phyloP scores from a whole-genome alignment of 176 grass and related monocot species.

The Ampelocalamus luodianensis region DNA sequence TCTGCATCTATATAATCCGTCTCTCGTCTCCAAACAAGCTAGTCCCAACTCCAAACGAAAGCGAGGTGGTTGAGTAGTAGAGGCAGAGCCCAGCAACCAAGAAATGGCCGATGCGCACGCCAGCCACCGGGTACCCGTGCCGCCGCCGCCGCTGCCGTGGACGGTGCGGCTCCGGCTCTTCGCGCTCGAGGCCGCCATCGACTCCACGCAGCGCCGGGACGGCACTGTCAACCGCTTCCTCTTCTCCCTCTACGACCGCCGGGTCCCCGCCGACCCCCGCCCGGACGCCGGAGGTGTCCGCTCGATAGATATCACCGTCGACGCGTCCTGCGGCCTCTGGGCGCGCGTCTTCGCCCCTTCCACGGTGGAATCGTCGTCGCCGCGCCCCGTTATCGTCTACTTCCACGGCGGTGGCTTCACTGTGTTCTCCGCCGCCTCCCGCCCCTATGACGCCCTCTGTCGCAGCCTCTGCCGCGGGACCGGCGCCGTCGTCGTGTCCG shows the following conservation, averaged over 20 bases:
- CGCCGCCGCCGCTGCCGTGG: conserved; percentile 30
- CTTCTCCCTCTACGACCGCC: conserved; percentile 55
- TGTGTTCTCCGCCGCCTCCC: conserved; percentile 48
- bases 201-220: conserved; percentile 47
- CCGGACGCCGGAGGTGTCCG: conserved; percentile 45
- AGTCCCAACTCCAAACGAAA: too few relatives aligned
- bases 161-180: conserved; percentile 36
- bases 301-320: conserved; percentile 50
- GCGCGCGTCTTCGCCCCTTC: conserved; percentile 45
- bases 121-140: background rate
- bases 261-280: conserved; percentile 22
- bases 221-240: conserved; percentile 62
- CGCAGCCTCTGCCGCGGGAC: conserved; percentile 48
- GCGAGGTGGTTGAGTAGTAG: too few relatives aligned
- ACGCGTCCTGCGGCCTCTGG: conserved; percentile 42
- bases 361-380: background rate
- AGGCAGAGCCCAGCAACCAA: background rate
- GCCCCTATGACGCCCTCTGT: conserved; percentile 53
- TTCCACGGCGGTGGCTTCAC: conserved; percentile 80
- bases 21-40: too few relatives aligned
- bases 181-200: conserved; percentile 16
- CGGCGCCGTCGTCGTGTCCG: conserved; percentile 40
- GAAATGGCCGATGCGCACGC: conserved; percentile 11
- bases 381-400: conserved; percentile 54
- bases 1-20: too few relatives aligned